Conservation (phyloP, 306 rosid genomes). For the Rosa multiflora region DNA sequence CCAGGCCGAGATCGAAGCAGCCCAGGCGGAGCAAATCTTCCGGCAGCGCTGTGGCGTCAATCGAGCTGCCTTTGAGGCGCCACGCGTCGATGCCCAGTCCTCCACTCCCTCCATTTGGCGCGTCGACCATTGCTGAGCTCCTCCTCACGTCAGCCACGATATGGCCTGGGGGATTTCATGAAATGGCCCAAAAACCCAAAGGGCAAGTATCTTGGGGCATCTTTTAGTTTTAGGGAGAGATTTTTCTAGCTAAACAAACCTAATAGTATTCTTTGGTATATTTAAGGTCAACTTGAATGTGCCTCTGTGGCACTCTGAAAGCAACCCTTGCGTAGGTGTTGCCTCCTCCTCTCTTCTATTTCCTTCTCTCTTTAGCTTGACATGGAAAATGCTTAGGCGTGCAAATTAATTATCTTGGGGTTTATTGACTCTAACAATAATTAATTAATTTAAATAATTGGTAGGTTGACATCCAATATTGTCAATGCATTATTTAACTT, state of each 20-base stretch:
- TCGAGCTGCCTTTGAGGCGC: too few species aligned
- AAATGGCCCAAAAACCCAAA: constrained; percentile 30
- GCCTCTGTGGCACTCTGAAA: constrained; percentile 16
- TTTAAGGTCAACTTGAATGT: constrained; percentile 16
- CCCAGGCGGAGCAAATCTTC: too few species aligned
- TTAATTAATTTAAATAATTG: not conserved
- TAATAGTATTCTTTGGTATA: not conserved
- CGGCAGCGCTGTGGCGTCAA: too few species aligned
- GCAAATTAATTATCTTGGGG: constrained; percentile 17
- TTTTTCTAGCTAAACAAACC: not conserved
- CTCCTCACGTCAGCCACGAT: too few species aligned
- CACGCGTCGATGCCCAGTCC: too few species aligned
- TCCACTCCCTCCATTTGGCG: too few species aligned
- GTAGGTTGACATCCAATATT: not conserved
- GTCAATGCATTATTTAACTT: constrained; percentile 33
- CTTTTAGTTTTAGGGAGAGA: constrained; percentile 16
- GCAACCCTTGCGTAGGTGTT: not conserved
- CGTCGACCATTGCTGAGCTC: too few species aligned
- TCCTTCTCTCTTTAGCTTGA: not conserved
- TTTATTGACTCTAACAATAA: not conserved
- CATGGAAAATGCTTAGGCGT: constrained; percentile 11
- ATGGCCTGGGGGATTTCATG: constrained; percentile 64
- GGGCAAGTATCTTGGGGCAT: constrained; percentile 28
- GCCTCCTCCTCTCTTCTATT: not conserved
- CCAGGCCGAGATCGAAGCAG: too few species aligned